These are phyloP conservation scores for Amylocarpus encephaloides DNA, from an alignment of 2,329 filamentous ascomycete species.

Conservation along the genomic window DNA sequence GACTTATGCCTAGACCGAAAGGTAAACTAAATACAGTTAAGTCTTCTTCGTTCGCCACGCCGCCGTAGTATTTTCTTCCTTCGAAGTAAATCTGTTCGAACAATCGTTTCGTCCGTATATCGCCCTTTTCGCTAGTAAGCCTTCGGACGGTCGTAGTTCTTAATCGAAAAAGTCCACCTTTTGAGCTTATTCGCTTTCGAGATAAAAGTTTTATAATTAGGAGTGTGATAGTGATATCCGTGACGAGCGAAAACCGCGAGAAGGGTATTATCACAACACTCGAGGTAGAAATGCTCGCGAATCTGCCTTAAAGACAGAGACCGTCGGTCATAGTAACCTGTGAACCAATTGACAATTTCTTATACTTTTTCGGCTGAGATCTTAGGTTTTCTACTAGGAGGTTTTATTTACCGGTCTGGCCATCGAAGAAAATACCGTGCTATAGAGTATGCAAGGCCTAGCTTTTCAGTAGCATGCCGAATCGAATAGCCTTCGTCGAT, in stretches of 20 bases:
- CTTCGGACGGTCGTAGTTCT: too few species aligned
- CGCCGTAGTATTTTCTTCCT: too few species aligned
- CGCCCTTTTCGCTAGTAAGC: too few species aligned
- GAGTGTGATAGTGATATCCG: conserved; percentile 11
- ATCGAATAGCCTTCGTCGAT: conserved; percentile 8
- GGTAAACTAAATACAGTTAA: conserved; percentile 14
- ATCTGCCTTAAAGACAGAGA: conserved; percentile 1
- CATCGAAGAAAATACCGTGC: background rate
- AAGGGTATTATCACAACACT: conserved; percentile 4
- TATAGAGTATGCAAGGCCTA: background rate
- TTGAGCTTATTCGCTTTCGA: too few species aligned
- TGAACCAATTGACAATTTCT: background rate
- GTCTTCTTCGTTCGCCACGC: conserved; percentile 5
- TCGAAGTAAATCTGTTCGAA: too few species aligned
- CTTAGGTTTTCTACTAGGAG: background rate
- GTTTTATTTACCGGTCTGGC: background rate
- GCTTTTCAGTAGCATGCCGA: conserved; percentile 1
- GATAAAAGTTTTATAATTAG: conserved; percentile 8
- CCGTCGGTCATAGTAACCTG: background rate
- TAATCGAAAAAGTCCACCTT: too few species aligned
- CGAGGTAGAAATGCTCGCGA: conserved; percentile 1
- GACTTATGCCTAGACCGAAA: conserved; percentile 8
- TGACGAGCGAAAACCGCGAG: conserved; percentile 7
- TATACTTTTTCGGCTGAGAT: background rate
- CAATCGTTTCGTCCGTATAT: too few species aligned